These are phyloP conservation scores for Brettanomyces nanus DNA, from an alignment of 805 yeast species.

Conservation along the genomic window DNA sequence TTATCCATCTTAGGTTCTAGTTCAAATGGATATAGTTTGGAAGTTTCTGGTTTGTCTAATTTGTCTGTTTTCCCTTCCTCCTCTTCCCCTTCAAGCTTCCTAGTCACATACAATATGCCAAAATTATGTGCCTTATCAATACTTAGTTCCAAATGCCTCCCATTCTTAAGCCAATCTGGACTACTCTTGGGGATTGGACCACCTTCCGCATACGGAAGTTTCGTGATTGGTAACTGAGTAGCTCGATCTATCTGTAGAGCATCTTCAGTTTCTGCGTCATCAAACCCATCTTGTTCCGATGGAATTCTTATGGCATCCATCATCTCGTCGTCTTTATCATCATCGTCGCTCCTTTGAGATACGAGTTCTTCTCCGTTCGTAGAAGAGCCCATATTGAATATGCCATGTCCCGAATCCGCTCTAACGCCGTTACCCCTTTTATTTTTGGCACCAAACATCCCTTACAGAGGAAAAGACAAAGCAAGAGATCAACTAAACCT, in stretches of 20 bases:
- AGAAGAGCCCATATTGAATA: not conserved
- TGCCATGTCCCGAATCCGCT: too few species aligned
- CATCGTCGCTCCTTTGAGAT: too few species aligned
- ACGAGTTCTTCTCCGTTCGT: too few species aligned
- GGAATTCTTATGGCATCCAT: conserved; percentile 6
- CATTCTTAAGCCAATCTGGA: conserved; percentile 25
- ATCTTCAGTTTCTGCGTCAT: conserved; percentile 3
- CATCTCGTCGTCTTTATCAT: conserved; percentile 9
- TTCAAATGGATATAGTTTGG: conserved; percentile 28
- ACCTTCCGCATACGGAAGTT: conserved; percentile 28
- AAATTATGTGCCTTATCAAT: conserved; percentile 36
- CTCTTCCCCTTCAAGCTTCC: conserved; percentile 10
- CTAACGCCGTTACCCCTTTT: too few species aligned
- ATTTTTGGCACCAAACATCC: too few species aligned
- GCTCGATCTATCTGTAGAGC: conserved; percentile 17
- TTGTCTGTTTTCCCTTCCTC: conserved; percentile 10
- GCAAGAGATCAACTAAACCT: too few species aligned
- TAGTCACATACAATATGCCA: conserved; percentile 32
- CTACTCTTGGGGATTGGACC: conserved; percentile 21
- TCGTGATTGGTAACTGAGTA: conserved; percentile 22
- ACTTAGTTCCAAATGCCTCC: conserved; percentile 35
- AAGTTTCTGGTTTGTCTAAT: not conserved
- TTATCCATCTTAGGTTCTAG: conserved; percentile 29
- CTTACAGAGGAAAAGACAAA: too few species aligned
- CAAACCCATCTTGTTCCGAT: not conserved